These are phyloP conservation scores for Ramularia collo-cygni DNA, from an alignment of 2,329 filamentous ascomycete species.

Conservation along the genomic window DNA sequence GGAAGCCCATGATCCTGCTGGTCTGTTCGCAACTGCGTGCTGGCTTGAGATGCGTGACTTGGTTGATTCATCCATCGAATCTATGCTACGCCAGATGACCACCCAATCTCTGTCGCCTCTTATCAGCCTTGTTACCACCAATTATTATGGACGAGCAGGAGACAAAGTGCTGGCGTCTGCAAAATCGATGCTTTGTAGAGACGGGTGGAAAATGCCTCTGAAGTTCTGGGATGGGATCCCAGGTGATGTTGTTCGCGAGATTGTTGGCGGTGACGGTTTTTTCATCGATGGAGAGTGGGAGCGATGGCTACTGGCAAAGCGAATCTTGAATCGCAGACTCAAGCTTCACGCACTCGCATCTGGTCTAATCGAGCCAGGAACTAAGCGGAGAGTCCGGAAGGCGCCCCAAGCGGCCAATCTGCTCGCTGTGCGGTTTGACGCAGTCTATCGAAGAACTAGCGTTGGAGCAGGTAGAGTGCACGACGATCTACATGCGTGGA, in stretches of 20 bases:
- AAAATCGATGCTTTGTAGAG: slow-evolving; percentile 53
- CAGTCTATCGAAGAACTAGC: slow-evolving; percentile 43
- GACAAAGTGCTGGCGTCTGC: slow-evolving; percentile 50
- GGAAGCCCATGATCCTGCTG: slow-evolving; percentile 47
- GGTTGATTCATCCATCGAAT: slow-evolving; percentile 47
- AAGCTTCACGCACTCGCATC: slow-evolving; percentile 41
- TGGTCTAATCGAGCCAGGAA: slow-evolving; percentile 41
- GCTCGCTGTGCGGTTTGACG: slow-evolving; percentile 48
- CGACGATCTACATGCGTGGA: slow-evolving; percentile 43
- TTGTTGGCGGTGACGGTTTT: slow-evolving; percentile 53
- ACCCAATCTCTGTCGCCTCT: slow-evolving; percentile 43
- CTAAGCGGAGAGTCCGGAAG: slow-evolving; percentile 36
- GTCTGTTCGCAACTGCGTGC: slow-evolving; percentile 50
- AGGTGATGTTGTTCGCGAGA: slow-evolving; percentile 51
- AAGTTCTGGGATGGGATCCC: slow-evolving; percentile 52
- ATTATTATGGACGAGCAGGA: slow-evolving; percentile 50
- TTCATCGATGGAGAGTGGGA: slow-evolving; percentile 53
- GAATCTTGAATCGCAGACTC: slow-evolving; percentile 47
- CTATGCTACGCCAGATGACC: slow-evolving; percentile 50
- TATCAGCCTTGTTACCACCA: slow-evolving; percentile 48
- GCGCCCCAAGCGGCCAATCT: slow-evolving; percentile 43
- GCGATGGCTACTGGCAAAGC: slow-evolving; percentile 49
- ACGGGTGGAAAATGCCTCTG: slow-evolving; percentile 51
- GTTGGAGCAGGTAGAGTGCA: slow-evolving; percentile 33
- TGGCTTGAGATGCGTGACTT: slow-evolving; percentile 54